Base-by-base conservation (phyloP, 2,329 filamentous ascomycete species). In the Xylariaceae sp. region DNA sequence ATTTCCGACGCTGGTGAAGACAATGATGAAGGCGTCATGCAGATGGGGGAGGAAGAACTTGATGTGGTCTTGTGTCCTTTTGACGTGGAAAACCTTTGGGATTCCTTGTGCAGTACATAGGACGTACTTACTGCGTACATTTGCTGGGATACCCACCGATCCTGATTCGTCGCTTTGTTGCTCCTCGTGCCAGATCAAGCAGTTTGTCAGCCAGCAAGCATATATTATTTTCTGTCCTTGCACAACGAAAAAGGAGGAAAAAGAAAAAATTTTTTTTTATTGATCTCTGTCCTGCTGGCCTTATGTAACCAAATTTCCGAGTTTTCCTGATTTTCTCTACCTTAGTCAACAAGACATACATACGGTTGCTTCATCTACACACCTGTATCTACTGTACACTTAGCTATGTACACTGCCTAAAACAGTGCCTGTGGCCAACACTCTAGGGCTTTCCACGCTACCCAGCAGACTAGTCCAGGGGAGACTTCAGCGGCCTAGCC, bases 151-250 rank as follows among this genome's bases (percentile, higher is more conserved):
- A 5, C 26, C 53, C 21, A 20, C 41, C 49, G 58, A 50, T 50
- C 57, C 47, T 62, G 57, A 62, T 62, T 62, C 60, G 60, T 56
- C 40, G 52, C 54, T 62, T 62, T 62, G 60, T 62, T 48, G 54
- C 60, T 60, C 59, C 59, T 60, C 57, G 57, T 62, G 60, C 60
- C 52, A 62, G 54, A 62, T 60, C 52, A 56, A 62, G 60, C 52
- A 60, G 60, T 58, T 52, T 56, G 56, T 57, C 43, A 56, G 54
- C 48, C 50, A 52, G 26, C 21, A 43, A n/a, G n/a, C n/a, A n/a
- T n/a, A n/a, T n/a, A n/a, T n/a, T n/a, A n/a, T n/a, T 10, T 19
- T 20, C 23, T 48, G 52, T 10, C n/a, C 45, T 44, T 29, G 4
- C 48, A 48, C 48, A 43, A 20, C 20, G n/a, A n/a, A n/a, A n/a